Conservation (phyloP, 257 asterid species). For the Forsythia viridissima region DNA sequence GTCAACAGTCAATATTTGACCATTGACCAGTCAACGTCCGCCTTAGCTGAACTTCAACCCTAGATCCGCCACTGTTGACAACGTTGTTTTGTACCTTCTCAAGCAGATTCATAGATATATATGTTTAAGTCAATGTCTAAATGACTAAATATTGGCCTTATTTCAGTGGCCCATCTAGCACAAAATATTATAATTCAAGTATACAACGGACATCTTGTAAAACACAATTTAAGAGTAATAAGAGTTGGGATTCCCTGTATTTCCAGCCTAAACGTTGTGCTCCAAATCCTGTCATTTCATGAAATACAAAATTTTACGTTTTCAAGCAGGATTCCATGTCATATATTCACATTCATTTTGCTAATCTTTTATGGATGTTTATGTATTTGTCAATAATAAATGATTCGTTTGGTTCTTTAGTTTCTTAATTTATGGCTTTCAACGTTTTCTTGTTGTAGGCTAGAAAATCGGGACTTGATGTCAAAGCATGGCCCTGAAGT, state of each 20-base stretch:
- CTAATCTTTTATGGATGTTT: not conserved
- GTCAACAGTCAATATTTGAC: too few species aligned
- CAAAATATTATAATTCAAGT: not conserved
- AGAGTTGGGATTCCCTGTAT: not conserved
- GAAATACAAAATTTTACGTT: not conserved
- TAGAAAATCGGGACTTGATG: constrained; percentile 92
- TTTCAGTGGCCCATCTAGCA: not conserved
- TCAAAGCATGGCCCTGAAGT: constrained; percentile 89
- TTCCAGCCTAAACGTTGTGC: not conserved
- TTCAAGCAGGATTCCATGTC: not conserved
- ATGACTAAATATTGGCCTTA: not conserved
- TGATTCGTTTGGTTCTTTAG: not conserved
- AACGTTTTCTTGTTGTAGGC: constrained; percentile 45
- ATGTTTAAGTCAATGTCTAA: not conserved
- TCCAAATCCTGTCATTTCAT: not conserved
- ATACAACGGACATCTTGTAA: not conserved
- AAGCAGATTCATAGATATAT: not conserved
- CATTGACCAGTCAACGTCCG: too few species aligned
- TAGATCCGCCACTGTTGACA: too few species aligned
- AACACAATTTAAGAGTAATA: not conserved
- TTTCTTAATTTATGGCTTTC: not conserved
- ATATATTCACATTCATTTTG: not conserved
- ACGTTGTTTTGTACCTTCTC: not conserved
- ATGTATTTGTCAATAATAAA: not conserved
- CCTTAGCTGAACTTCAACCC: too few species aligned